phyloP scores from a whole-genome alignment of 495 filamentous ascomycete species.

The Delitschia confertaspora region DNA sequence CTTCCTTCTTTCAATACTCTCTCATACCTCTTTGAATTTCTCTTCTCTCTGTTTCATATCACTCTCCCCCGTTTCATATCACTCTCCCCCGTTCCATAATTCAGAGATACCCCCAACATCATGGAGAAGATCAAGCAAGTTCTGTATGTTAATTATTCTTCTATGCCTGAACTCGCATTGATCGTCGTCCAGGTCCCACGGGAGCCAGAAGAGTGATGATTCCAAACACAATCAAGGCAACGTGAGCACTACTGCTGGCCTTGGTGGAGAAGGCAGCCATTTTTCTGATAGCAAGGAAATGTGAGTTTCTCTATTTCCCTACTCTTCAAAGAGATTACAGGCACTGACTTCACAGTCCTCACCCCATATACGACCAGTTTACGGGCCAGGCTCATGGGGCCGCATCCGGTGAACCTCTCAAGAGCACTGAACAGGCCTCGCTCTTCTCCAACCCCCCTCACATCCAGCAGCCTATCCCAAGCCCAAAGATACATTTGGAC shows the following conservation, averaged over 20 bases:
- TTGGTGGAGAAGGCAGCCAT: constrained; percentile 23
- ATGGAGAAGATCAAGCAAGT: constrained; percentile 34
- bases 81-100: neutral
- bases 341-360: neutral
- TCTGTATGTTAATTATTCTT: constrained; percentile 19
- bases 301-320: neutral
- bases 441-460: constrained; percentile 11
- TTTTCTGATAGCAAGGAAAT: constrained; percentile 5
- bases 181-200: constrained; percentile 11
- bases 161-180: neutral
- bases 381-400: neutral
- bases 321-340: neutral
- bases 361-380: constrained; percentile 22
- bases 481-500: no score
- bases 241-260: neutral
- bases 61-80: constrained; percentile 2
- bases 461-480: constrained; percentile 4
- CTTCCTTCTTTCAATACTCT: neutral
- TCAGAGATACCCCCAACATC: neutral
- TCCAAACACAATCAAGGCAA: neutral
- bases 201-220: constrained; percentile 19
- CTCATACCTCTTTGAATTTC: no score
- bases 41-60: no score
- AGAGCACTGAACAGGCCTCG: constrained; percentile 5
- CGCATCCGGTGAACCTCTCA: constrained; percentile 5